These are phyloP conservation scores for Aristolochia contorta DNA, from an alignment of 164 flowering plant species.

Conservation along the genomic window DNA sequence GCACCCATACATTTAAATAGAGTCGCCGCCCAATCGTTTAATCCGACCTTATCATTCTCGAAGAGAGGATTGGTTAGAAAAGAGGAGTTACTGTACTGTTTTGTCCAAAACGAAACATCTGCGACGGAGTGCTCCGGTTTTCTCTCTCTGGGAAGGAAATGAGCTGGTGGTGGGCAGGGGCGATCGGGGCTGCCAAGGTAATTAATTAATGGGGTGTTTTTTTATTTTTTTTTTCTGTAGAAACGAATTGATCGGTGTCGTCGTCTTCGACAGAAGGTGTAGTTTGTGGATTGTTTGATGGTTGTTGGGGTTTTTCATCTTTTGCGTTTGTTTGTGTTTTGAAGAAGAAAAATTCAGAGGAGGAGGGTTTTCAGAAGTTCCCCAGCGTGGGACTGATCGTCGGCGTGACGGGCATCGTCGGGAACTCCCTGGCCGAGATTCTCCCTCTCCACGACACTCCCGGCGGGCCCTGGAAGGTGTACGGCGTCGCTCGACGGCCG, in stretches of 20 bases:
- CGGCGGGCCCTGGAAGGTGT: slow-evolving; percentile 91
- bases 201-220: neutral
- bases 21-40: too few relatives aligned
- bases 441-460: slow-evolving; percentile 78
- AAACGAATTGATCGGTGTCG: too few relatives aligned
- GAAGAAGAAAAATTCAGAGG: slow-evolving; percentile 56
- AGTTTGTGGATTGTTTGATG: neutral
- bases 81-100: too few relatives aligned
- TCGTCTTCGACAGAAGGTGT: neutral
- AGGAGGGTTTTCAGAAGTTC: slow-evolving; percentile 27
- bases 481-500: slow-evolving; percentile 63
- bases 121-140: too few relatives aligned
- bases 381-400: slow-evolving; percentile 58
- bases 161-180: slow-evolving; percentile 85
- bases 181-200: slow-evolving; percentile 63
- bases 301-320: too few relatives aligned
- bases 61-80: too few relatives aligned
- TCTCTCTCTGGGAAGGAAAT: slow-evolving; percentile 9
- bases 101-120: too few relatives aligned
- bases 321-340: neutral
- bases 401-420: slow-evolving; percentile 81
- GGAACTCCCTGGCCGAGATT: slow-evolving; percentile 79
- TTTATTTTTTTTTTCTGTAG: too few relatives aligned
- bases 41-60: too few relatives aligned
- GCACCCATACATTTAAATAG: too few relatives aligned